These are phyloP conservation scores for Sphaerulina musiva DNA, from an alignment of 2,329 filamentous ascomycete genomes.

Conservation along the genomic window DNA sequence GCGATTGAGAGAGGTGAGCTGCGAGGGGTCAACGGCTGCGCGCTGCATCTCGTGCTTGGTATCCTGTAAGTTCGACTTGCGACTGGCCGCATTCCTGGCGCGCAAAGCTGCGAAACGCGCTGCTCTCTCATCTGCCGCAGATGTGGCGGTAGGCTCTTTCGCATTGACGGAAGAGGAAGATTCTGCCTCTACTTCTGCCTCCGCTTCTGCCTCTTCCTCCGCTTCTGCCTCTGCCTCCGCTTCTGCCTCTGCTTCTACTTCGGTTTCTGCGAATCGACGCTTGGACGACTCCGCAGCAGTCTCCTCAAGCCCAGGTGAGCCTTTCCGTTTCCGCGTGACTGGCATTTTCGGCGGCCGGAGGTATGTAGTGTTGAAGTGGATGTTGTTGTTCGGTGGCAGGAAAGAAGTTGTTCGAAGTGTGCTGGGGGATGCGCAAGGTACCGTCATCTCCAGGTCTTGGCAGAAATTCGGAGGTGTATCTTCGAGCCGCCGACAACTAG, in stretches of 20 bases:
- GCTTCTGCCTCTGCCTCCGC: conserved; percentile 14
- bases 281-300: conserved; percentile 30
- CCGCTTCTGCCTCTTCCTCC: conserved; percentile 5
- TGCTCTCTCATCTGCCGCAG: conserved; percentile 55
- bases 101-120: conserved; percentile 84
- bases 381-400: not conserved
- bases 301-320: conserved; percentile 31
- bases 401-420: too few species aligned
- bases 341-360: conserved; percentile 15
- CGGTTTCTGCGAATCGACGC: conserved; percentile 31
- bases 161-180: conserved; percentile 10
- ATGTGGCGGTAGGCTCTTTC: conserved; percentile 24
- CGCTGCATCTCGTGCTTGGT: conserved; percentile 77
- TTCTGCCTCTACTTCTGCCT: conserved; percentile 9
- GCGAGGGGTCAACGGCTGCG: conserved; percentile 66
- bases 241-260: conserved; percentile 6
- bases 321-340: conserved; percentile 33
- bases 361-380: not conserved
- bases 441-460: too few species aligned
- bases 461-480: too few species aligned
- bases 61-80: conserved; percentile 73
- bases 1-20: conserved; percentile 72
- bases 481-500: too few species aligned
- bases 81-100: conserved; percentile 53
- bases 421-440: too few species aligned